These are phyloP conservation scores for Penicillium rolfsii DNA, from an alignment of 2,329 filamentous ascomycete species.

Conservation along the genomic window DNA sequence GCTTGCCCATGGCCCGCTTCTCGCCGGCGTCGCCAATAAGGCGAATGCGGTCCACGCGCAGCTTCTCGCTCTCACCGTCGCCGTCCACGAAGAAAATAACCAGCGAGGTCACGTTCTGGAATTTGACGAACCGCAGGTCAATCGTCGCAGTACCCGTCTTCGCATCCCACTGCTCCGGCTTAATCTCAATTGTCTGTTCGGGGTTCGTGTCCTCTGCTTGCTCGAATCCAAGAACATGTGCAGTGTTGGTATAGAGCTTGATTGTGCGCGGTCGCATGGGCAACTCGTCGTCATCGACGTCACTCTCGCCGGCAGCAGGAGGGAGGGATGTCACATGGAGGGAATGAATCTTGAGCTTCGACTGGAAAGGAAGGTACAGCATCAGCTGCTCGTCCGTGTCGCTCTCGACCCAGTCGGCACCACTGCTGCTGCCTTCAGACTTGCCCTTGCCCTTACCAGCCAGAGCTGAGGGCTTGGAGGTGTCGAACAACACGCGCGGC, in stretches of 20 bases:
- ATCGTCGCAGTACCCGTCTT: conserved; percentile 72
- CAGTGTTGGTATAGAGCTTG: conserved; percentile 83
- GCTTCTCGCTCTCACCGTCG: conserved; percentile 79
- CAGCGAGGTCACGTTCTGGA: conserved; percentile 87
- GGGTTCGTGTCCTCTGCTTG: conserved; percentile 86
- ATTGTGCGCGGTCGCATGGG: conserved; percentile 81
- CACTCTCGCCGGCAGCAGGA: conserved; percentile 61
- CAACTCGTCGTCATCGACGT: conserved; percentile 65
- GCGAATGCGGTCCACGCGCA: conserved; percentile 65
- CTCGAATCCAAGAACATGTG: conserved; percentile 90
- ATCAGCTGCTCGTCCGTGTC: conserved; percentile 97
- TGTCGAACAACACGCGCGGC: conserved; percentile 74
- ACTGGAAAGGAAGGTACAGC: conserved; percentile 87
- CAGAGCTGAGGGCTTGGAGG: conserved; percentile 66
- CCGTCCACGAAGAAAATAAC: conserved; percentile 89
- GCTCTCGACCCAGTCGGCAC: conserved; percentile 82
- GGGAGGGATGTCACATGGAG: conserved; percentile 71
- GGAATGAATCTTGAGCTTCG: conserved; percentile 85
- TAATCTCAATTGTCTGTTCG: conserved; percentile 77
- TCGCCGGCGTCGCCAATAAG: conserved; percentile 88
- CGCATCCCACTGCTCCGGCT: conserved; percentile 75
- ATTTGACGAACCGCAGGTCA: conserved; percentile 88
- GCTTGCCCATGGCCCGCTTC: conserved; percentile 89
- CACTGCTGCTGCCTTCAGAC: conserved; percentile 45
- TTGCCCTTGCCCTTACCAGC: conserved; percentile 48